Evolutionary conservation across 75 land plant genomes (phyloP).

Genomic region (Selaginella moellendorffii): DNA sequence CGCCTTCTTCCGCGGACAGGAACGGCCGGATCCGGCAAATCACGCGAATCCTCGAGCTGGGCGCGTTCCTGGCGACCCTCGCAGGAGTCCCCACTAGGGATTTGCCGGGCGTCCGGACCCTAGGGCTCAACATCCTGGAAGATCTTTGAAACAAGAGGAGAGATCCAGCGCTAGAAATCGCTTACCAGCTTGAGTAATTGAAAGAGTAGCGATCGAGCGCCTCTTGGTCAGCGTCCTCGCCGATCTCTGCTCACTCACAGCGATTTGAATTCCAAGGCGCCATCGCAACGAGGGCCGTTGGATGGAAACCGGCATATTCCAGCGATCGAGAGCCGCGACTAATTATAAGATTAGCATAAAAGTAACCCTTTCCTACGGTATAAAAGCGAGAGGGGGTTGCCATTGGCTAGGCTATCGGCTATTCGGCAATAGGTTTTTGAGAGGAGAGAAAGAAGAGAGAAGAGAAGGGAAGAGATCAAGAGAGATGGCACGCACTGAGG

Average conservation of each 20-base stretch:
- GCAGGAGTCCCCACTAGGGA: neutral
- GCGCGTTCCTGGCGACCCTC: neutral
- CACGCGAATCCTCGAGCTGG: constrained; percentile 49
- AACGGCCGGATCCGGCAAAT: constrained; percentile 59
- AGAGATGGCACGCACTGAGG: neutral
- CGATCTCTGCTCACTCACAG: too few relatives aligned
- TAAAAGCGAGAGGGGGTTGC: neutral
- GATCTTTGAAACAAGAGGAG: neutral
- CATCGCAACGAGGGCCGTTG: too few relatives aligned
- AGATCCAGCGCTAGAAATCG: too few relatives aligned
- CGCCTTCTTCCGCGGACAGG: constrained; percentile 29
- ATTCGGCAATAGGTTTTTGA: neutral
- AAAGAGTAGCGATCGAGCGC: neutral
- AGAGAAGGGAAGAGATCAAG: too few relatives aligned
- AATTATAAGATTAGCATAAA: too few relatives aligned
- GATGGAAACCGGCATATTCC: too few relatives aligned
- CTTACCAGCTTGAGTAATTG: neutral
- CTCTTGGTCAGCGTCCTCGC: neutral
- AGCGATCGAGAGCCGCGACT: too few relatives aligned
- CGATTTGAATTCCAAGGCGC: too few relatives aligned
- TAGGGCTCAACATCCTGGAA: neutral
- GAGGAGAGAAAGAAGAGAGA: too few relatives aligned
- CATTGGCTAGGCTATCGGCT: neutral
- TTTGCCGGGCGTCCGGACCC: neutral
- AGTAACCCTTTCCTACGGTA: neutral